Base-by-base conservation (phyloP, 2,329 filamentous ascomycete species). In the Cadophora sp. region DNA sequence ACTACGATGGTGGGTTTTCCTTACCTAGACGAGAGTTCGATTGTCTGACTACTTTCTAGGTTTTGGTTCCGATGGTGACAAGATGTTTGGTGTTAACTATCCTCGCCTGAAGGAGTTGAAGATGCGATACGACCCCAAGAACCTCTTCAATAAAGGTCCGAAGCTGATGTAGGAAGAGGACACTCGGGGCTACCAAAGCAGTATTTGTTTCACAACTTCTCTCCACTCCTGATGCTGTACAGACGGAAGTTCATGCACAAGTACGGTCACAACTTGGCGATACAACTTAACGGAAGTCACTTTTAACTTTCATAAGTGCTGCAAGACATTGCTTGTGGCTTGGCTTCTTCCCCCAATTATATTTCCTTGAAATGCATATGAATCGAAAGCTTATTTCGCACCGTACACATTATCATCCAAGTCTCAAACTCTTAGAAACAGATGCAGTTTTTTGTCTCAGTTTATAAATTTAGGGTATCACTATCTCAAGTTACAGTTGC, bases 61-160 rank as follows among this genome's bases (percentile, higher is more conserved):
- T 56, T 47, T 69, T 56, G 66, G 65, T 22, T 27, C 59, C 8
- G 53, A 61, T 33, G 69, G 66, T 8, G 47, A 68, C 36, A 36
- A 59, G 4, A 53, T 83, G 48, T 84, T 83, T 69, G 83, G 82
- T 2, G 76, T 76, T 14, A 83, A 84, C 64, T 79, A 80, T 47
- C 69, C 71, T 2, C 73, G 78, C 8, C 70, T 85, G 53, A 78
- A 80, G 68, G 70, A 72, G 5, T 71, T 84, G 48, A 84, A 85
- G 74, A 78, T 76, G 22, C 76, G 76, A 62, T 84, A 83, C 66
- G 83, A 84, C 70, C 81, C 82, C 2, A 76, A 66, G 4, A 83
- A 82, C 68, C 71, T 83, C 20, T 85, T 84, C 71, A 77, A 81
- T 53, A 72, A 69, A 24, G 70, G 71, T 33, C 58, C 45, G 8